phyloP scores from a whole-genome alignment of 352 stramenopile genomes.

The Pythium rhizo-oryzae region DNA sequence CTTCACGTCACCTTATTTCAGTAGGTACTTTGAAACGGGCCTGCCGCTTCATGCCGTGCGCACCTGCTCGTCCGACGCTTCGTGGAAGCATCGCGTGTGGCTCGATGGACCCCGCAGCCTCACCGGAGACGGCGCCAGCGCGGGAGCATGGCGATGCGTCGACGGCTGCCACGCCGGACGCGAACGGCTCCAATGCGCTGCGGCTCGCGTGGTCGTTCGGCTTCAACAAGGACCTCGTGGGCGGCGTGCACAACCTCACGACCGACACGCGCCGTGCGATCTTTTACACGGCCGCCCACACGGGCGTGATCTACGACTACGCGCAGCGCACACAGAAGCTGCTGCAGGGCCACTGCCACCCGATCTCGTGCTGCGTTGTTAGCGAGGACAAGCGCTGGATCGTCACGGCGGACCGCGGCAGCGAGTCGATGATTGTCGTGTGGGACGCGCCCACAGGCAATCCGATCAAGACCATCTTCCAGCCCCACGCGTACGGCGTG shows the following conservation, averaged over 20 bases:
- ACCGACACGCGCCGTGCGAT: constrained; percentile 66
- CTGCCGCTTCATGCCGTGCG: neutral
- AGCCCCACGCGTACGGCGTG: constrained; percentile 79
- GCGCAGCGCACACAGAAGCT: constrained; percentile 81
- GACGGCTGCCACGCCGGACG: neutral
- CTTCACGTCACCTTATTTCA: neutral
- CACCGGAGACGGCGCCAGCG: neutral
- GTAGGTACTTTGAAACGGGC: constrained; percentile 12
- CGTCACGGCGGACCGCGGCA: constrained; percentile 86
- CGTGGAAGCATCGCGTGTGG: neutral
- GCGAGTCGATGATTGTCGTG: constrained; percentile 92
- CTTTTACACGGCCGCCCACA: constrained; percentile 92
- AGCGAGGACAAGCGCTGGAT: constrained; percentile 94
- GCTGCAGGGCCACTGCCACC: constrained; percentile 92
- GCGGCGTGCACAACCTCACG: constrained; percentile 89
- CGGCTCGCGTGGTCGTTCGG: constrained; percentile 88
- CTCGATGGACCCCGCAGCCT: neutral
- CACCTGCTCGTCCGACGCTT: neutral
- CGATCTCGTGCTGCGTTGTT: constrained; percentile 90
- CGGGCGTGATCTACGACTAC: constrained; percentile 94
- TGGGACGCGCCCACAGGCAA: constrained; percentile 86
- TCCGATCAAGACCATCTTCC: constrained; percentile 92
- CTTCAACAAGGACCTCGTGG: constrained; percentile 90
- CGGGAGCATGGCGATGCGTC: neutral
- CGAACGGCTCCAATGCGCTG: constrained; percentile 50